phyloP scores from a whole-genome alignment of 1,284 basidiomycete genomes.

The Fomitopsis schrenkii region DNA sequence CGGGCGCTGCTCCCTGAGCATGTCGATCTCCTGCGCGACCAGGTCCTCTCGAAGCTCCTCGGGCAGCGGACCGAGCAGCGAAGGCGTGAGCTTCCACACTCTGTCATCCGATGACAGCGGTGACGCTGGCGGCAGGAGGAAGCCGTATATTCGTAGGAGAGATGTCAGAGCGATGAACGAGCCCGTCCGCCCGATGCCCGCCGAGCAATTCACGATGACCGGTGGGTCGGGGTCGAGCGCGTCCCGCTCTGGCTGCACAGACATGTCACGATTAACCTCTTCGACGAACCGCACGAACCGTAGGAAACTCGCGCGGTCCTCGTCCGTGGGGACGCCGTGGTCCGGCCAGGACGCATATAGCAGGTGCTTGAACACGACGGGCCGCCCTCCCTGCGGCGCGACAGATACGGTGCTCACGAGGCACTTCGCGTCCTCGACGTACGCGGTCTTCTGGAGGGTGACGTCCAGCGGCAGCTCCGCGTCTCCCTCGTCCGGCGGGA shows the following conservation, averaged over 20 bases:
- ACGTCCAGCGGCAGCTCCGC: conserved; percentile 44
- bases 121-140: conserved; percentile 36
- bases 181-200: conserved; percentile 89
- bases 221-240: conserved; percentile 56
- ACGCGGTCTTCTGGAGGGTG: conserved; percentile 42
- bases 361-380: conserved; percentile 63
- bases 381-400: conserved; percentile 18
- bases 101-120: conserved; percentile 17
- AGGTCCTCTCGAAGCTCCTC: conserved; percentile 48
- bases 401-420: conserved; percentile 51
- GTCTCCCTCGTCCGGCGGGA: conserved; percentile 43
- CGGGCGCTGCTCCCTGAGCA: conserved; percentile 73
- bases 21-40: conserved; percentile 73
- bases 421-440: conserved; percentile 53
- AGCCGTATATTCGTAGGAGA: conserved; percentile 53
- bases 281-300: conserved; percentile 64
- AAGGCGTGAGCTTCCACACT: conserved; percentile 32
- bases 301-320: conserved; percentile 53
- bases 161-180: conserved; percentile 81
- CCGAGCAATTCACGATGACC: conserved; percentile 81
- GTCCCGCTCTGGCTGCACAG: conserved; percentile 26
- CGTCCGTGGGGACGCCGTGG: conserved; percentile 64
- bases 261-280: conserved; percentile 46
- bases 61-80: conserved; percentile 56
- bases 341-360: conserved; percentile 81